Base-by-base conservation (phyloP, 148 eudicot genomes). In the Camellia sinensis region DNA sequence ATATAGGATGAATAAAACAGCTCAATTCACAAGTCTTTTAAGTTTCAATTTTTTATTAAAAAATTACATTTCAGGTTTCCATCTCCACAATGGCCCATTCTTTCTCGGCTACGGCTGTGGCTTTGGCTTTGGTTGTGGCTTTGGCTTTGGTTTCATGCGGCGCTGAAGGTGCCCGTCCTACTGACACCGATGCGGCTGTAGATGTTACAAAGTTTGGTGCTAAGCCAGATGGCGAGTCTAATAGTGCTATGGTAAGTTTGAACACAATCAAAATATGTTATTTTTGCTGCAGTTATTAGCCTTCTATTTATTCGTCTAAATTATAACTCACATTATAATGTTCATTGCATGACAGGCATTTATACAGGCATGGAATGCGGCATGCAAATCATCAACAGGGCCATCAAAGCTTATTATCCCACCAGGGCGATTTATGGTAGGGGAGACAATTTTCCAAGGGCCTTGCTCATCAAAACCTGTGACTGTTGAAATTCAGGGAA, bases 331-430 rank as follows among this genome's bases (percentile, higher is more conserved):
- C 37, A 29, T 29, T 29, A 29, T 29, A 29, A 29, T 54, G 59
- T 12, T 10, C 14, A 12, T 12, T 29, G 1, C 12, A 8, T 54
- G 59, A 29, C 14, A 54, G 59, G 59, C 59, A 15, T 54, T 54
- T 54, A 12, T 13, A 54, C 3, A 54, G 10, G 12, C 59, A 54
- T 54, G 10, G 10, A 54, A 54, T 13, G 59, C 59, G 11, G 59
- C 59, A 6, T 54, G 59, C 11, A 6, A 12, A 6, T 54, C 59
- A 9, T 8, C 11, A 54, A 29, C 37, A 1, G 22, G 73, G 73
- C 73, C 73, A 69, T 44, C 73, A 18, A 69, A 69, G 53, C 19
- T 69, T 69, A 13, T 69, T 44, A 69, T 69, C 18, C 73, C 73
- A 52, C 73, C 18, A 69, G 73, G 73, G 73, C 22, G 18, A 69